Percentiles rank a stretch among this genome's conserved stretches.
Conservation (phyloP, 805 yeast species). For the Naumovozyma baii region DNA sequence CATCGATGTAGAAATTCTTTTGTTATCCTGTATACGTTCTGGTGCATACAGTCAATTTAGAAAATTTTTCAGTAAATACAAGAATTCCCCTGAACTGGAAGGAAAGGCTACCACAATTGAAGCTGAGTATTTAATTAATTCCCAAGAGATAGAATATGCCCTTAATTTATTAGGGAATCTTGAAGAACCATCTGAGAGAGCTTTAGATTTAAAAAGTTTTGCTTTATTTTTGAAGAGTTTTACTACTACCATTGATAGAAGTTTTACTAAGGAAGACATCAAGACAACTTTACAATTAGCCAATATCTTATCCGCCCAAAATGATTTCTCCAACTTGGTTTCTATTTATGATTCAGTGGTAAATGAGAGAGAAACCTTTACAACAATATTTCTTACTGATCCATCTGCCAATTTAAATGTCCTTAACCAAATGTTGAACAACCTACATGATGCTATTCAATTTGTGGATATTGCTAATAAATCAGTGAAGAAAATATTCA, state of each 20-base stretch:
- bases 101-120: slow-evolving; percentile 9
- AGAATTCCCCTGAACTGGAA: slow-evolving; percentile 8
- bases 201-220: slow-evolving; percentile 18
- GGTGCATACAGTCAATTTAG: slow-evolving; percentile 18
- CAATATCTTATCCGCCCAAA: slow-evolving; percentile 18
- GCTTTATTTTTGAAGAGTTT: slow-evolving; percentile 20
- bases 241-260: slow-evolving; percentile 1
- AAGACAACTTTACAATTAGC: slow-evolving; percentile 22
- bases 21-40: slow-evolving; percentile 20
- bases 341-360: slow-evolving; percentile 10
- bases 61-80: slow-evolving; percentile 11
- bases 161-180: slow-evolving; percentile 8
- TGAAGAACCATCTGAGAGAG: slow-evolving; percentile 9
- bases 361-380: background rate
- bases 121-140: slow-evolving; percentile 19
- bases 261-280: background rate
- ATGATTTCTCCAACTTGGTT: slow-evolving; percentile 11
- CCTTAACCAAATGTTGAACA: slow-evolving; percentile 23
- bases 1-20: slow-evolving; percentile 15
- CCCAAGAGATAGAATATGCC: slow-evolving; percentile 16
- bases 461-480: slow-evolving; percentile 9
- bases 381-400: background rate
- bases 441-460: slow-evolving; percentile 16
- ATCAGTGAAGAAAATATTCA: slow-evolving; percentile 2
- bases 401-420: slow-evolving; percentile 6